These are phyloP conservation scores for Trichosporon ovoides DNA, from an alignment of 1,284 basidiomycete species.

Conservation along the genomic window DNA sequence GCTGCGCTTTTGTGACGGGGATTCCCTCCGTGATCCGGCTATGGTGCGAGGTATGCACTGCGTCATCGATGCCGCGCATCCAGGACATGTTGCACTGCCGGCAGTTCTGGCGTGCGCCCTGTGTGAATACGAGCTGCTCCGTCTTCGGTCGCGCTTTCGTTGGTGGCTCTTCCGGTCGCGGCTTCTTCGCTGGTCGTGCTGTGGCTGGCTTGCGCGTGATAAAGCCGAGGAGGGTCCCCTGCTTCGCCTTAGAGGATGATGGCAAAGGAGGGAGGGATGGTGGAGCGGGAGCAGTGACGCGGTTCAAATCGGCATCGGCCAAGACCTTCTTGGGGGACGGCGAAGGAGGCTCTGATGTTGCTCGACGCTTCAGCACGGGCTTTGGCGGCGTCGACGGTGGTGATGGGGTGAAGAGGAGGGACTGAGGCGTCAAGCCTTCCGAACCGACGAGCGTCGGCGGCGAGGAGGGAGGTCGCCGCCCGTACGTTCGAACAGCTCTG, in stretches of 20 bases:
- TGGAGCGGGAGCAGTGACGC: not conserved
- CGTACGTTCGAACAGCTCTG: not conserved
- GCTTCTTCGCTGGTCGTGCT: not conserved
- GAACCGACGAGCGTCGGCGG: not conserved
- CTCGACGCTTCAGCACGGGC: not conserved
- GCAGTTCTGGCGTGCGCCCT: constrained; percentile 41
- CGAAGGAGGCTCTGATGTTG: not conserved
- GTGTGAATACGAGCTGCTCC: constrained; percentile 36
- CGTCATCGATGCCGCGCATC: constrained; percentile 48
- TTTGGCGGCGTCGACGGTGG: not conserved
- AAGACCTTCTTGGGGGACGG: not conserved
- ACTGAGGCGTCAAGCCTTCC: not conserved
- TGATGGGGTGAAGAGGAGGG: not conserved
- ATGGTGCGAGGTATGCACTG: constrained; percentile 47
- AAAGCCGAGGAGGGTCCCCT: not conserved
- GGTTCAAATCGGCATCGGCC: not conserved
- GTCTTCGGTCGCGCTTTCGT: constrained; percentile 11
- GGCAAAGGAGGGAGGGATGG: not conserved
- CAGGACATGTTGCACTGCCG: constrained; percentile 49
- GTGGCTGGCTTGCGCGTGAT: not conserved
- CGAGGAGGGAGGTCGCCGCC: not conserved
- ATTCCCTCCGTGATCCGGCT: constrained; percentile 45
- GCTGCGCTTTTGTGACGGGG: constrained; percentile 10
- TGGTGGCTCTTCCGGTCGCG: not conserved
- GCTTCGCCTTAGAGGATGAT: not conserved